phyloP scores from a whole-genome alignment of 2,329 filamentous ascomycete genomes.

The Thelonectria olida region DNA sequence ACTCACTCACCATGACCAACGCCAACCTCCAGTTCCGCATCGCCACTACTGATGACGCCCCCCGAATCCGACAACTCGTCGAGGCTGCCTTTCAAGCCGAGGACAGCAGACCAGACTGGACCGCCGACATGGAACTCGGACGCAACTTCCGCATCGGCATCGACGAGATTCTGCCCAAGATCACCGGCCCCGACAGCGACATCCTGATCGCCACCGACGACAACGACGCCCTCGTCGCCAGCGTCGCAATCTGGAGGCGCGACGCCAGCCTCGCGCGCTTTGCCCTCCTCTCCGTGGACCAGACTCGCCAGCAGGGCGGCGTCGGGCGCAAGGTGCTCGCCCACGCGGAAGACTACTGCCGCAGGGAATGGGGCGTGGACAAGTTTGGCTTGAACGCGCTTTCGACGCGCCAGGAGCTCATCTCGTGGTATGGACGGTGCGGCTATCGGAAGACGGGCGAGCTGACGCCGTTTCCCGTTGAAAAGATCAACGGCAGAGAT shows the following conservation, averaged over 20 bases:
- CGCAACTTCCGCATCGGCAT: slow-evolving; percentile 77
- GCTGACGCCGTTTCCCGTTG: slow-evolving; percentile 43
- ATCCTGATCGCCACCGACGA: slow-evolving; percentile 42
- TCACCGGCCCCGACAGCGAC: slow-evolving; percentile 39
- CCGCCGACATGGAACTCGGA: slow-evolving; percentile 60
- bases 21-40: slow-evolving; percentile 46
- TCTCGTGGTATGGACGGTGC: slow-evolving; percentile 47
- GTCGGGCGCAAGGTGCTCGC: slow-evolving; percentile 45
- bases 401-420: slow-evolving; percentile 44
- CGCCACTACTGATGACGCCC: slow-evolving; percentile 48
- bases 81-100: slow-evolving; percentile 52
- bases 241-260: slow-evolving; percentile 40
- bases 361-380: slow-evolving; percentile 36
- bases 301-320: slow-evolving; percentile 41
- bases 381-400: slow-evolving; percentile 46
- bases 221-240: slow-evolving; percentile 35
- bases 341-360: slow-evolving; percentile 44
- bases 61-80: slow-evolving; percentile 47
- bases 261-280: slow-evolving; percentile 41
- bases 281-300: slow-evolving; percentile 47
- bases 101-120: slow-evolving; percentile 46
- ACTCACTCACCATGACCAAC: slow-evolving; percentile 18
- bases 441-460: slow-evolving; percentile 48
- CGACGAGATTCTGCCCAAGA: slow-evolving; percentile 68
- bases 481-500: slow-evolving; percentile 18